phyloP scores from a whole-genome alignment of 2,329 filamentous ascomycete species.

The Pyrenochaeta sp. region DNA sequence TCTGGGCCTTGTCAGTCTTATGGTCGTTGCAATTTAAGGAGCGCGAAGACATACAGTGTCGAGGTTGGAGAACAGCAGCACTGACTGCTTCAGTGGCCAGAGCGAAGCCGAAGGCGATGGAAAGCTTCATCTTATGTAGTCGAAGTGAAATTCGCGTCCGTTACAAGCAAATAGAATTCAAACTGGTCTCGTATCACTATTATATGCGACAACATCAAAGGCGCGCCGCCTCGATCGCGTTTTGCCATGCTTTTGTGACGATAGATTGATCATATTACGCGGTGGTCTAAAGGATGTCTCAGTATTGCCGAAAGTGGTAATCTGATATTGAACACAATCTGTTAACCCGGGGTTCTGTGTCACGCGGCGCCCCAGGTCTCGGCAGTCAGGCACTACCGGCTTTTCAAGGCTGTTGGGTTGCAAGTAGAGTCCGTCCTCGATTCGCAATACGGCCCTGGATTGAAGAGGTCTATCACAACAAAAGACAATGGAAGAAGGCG shows the following conservation, averaged over 20 bases:
- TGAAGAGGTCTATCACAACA: background rate
- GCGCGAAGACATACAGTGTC: constrained; percentile 22
- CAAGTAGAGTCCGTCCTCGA: background rate
- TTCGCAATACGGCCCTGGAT: background rate
- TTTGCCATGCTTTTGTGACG: constrained; percentile 12
- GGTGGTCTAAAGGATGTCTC: constrained; percentile 28
- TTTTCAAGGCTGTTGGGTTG: constrained; percentile 10
- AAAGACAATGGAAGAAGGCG: background rate
- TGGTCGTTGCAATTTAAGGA: constrained; percentile 11
- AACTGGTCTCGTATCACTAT: background rate
- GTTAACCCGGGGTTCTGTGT: constrained; percentile 14
- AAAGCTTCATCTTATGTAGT: constrained; percentile 35
- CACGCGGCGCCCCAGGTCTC: constrained; percentile 36
- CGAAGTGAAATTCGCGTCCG: background rate
- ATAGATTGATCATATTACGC: constrained; percentile 34
- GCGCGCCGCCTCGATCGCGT: background rate
- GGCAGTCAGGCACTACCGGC: constrained; percentile 23
- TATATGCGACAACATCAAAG: constrained; percentile 8
- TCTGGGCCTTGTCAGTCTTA: constrained; percentile 4
- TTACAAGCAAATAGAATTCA: background rate
- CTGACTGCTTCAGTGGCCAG: constrained; percentile 27
- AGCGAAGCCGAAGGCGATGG: constrained; percentile 26
- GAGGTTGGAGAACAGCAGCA: constrained; percentile 34
- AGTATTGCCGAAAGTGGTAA: constrained; percentile 23
- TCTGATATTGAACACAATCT: constrained; percentile 37